Conservation (phyloP, 805 yeast genomes). For the Ogataea minuta region DNA sequence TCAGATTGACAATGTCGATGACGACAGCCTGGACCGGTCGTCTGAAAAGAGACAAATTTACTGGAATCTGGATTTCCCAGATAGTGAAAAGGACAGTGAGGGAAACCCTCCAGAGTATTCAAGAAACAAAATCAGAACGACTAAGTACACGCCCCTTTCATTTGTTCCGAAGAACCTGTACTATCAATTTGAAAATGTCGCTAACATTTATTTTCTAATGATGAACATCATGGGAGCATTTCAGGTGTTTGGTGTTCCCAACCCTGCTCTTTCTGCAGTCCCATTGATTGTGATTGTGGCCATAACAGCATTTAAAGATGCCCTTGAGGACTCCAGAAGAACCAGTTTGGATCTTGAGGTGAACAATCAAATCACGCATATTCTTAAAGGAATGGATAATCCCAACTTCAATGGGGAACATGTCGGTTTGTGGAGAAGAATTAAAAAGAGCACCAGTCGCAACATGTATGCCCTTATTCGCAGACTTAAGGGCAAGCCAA, state of each 20-base stretch:
- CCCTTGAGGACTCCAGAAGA: conserved; percentile 77
- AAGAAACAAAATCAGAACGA: conserved; percentile 90
- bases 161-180: conserved; percentile 83
- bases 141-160: conserved; percentile 88
- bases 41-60: conserved; percentile 46
- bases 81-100: conserved; percentile 49
- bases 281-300: conserved; percentile 76
- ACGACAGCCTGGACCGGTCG: conserved; percentile 28
- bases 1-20: conserved; percentile 34
- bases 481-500: conserved; percentile 24
- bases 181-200: conserved; percentile 83
- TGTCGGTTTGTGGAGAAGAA: conserved; percentile 64
- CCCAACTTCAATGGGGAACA: conserved; percentile 61
- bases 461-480: conserved; percentile 16
- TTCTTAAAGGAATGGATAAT: conserved; percentile 54
- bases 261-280: conserved; percentile 70
- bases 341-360: conserved; percentile 69
- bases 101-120: conserved; percentile 64
- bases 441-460: conserved; percentile 48
- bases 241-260: conserved; percentile 76
- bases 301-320: conserved; percentile 77
- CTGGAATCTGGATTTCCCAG: conserved; percentile 61
- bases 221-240: conserved; percentile 79
- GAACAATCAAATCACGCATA: conserved; percentile 71
- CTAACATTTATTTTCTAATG: conserved; percentile 82